Conservation (phyloP, 306 rosid genomes). For the Calophaca sinica region DNA sequence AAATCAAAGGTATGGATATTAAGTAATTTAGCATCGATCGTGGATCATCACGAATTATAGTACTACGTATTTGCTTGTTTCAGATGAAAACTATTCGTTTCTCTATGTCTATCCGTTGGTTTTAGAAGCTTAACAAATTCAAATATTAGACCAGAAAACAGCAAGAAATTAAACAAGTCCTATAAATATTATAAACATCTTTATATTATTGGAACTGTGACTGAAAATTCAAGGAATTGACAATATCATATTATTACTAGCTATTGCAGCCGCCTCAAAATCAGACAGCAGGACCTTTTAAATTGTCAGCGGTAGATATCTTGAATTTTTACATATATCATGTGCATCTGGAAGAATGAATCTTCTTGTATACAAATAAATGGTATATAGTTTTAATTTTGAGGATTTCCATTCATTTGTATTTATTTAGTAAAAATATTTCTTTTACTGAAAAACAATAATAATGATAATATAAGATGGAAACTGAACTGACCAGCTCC, state of each 20-base stretch:
- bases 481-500: too few relatives aligned
- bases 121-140: background rate
- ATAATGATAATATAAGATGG: too few relatives aligned
- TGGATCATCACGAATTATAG: background rate
- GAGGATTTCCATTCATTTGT: background rate
- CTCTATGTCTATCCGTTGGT: background rate
- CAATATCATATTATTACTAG: background rate
- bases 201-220: background rate
- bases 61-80: background rate
- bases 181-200: background rate
- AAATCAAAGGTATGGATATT: background rate
- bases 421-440: too few relatives aligned
- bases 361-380: background rate
- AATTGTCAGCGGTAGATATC: background rate
- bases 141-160: constrained; percentile 5
- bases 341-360: too few relatives aligned
- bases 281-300: background rate
- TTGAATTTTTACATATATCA: too few relatives aligned
- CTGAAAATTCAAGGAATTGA: background rate
- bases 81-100: background rate
- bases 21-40: background rate
- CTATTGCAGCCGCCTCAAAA: background rate
- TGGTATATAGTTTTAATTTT: background rate
- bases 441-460: too few relatives aligned
- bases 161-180: too few relatives aligned